Base-by-base conservation (phyloP, 345 rosid genomes). In the Lepidium africanum region DNA sequence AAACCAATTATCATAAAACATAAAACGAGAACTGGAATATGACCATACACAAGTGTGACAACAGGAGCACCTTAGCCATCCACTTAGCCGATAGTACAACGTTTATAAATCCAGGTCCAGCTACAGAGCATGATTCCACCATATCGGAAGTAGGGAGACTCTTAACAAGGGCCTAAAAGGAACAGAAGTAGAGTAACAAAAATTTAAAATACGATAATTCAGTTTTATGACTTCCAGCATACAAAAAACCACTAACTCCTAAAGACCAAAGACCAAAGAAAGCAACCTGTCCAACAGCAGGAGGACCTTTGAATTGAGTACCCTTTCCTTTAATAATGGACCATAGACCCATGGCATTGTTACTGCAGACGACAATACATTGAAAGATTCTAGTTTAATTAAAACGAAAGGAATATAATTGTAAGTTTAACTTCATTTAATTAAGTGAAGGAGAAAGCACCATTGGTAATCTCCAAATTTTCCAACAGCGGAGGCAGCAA, bases 391-490 rank as follows among this genome's bases (percentile, higher is more conserved):
- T 3, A 60, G 15, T 47, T 47, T 7, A 56, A 33, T 58, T 68
- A 40, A 45, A 7, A 21, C 33, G 17, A 35, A 67, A 42, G 10
- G 7, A 67, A 47, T 6, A 23, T 9, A 47, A 43, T 5, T 11
- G 37, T 2, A 35, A 21, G 11, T 37, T 10, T 1, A 64, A 16
- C 40, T 12, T 33, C 7, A 19, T 11, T 15, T 8, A 43, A 38
- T 8, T 13, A 21, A 40, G 41, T 1, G 59, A 57, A 43, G 53
- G 50, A 38, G 9, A 17, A 30, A 23, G 64, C 72, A 93, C 97
- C 98, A 93, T 81, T 93, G 97, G 80, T 93, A 93, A 69, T 93
- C 97, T 2, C 96, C 98, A 71, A 84, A 86, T 62, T 82, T 91
- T 9, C 69, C 89, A 51, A 80, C 33, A 71, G 27, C 71, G 72